These are phyloP conservation scores for Phialocephala subalpina DNA, from an alignment of 2,329 filamentous ascomycete species.

Conservation along the genomic window DNA sequence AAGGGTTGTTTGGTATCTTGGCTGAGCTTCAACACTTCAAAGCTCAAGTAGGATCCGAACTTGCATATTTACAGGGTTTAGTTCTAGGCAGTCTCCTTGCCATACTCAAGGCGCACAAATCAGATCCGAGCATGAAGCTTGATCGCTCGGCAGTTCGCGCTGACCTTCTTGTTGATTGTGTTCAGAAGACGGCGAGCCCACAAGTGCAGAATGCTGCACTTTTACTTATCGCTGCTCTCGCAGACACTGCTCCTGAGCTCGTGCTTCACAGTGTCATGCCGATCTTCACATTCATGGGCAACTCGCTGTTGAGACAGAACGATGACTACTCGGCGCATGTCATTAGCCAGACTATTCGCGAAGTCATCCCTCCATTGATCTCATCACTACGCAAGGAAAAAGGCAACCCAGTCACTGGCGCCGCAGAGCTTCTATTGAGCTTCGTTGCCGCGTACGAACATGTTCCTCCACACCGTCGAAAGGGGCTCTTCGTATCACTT, in stretches of 20 bases:
- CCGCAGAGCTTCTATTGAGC: conserved; percentile 90
- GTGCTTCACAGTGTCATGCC: conserved; percentile 98
- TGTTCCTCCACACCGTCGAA: conserved; percentile 85
- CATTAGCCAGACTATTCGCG: conserved; percentile 92
- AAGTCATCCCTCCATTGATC: conserved; percentile 91
- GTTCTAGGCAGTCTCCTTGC: conserved; percentile 82
- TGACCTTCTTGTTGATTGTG: conserved; percentile 91
- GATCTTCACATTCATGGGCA: conserved; percentile 98
- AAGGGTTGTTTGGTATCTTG: conserved; percentile 83
- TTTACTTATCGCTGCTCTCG: conserved; percentile 85
- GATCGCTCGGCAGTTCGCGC: conserved; percentile 84
- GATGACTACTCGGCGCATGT: conserved; percentile 98
- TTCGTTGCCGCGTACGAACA: conserved; percentile 98
- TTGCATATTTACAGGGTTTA: conserved; percentile 89
- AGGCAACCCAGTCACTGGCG: conserved; percentile 79
- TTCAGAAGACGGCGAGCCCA: conserved; percentile 89
- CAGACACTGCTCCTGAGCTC: conserved; percentile 86
- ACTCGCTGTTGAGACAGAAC: conserved; percentile 87
- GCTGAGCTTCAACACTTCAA: conserved; percentile 87
- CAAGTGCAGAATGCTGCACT: conserved; percentile 94
- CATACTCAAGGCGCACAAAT: conserved; percentile 82
- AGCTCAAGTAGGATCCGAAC: conserved; percentile 80
- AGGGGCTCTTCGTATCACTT: conserved; percentile 83
- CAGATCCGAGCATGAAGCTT: conserved; percentile 67
- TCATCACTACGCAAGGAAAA: conserved; percentile 84